Evolutionary conservation across 139 green algal species (phyloP).

Genomic region (Closterium sp.): DNA sequence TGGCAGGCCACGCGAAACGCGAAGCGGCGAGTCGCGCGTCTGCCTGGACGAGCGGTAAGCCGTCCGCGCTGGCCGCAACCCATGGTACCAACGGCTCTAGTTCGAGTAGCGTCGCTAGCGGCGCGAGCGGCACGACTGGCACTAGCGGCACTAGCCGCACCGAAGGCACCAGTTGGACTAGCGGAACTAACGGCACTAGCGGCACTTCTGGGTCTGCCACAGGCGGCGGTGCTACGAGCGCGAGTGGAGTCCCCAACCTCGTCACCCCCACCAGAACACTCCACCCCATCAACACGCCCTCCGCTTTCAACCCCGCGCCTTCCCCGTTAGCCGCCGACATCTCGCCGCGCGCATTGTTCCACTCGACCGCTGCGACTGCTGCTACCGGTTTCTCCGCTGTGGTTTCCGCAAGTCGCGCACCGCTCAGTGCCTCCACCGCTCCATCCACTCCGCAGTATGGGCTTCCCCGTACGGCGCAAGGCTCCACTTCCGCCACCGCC

Average conservation of each 20-base stretch:
- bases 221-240: background rate
- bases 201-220: background rate
- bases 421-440: background rate
- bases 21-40: background rate
- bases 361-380: background rate
- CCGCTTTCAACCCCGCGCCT: background rate
- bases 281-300: background rate
- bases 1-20: background rate
- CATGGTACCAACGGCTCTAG: background rate
- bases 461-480: background rate
- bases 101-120: too few species aligned
- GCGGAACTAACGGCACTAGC: background rate
- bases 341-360: background rate
- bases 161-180: background rate
- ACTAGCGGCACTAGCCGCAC: background rate
- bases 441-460: background rate
- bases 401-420: background rate
- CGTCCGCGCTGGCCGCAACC: background rate
- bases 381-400: background rate
- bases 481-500: background rate
- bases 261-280: background rate
- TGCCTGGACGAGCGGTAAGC: background rate
- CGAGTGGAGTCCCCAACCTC: background rate
- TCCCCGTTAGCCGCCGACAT: background rate
- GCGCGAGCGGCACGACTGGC: background rate